Conservation (phyloP, 441 rosid species). For the Adansonia grandidieri region DNA sequence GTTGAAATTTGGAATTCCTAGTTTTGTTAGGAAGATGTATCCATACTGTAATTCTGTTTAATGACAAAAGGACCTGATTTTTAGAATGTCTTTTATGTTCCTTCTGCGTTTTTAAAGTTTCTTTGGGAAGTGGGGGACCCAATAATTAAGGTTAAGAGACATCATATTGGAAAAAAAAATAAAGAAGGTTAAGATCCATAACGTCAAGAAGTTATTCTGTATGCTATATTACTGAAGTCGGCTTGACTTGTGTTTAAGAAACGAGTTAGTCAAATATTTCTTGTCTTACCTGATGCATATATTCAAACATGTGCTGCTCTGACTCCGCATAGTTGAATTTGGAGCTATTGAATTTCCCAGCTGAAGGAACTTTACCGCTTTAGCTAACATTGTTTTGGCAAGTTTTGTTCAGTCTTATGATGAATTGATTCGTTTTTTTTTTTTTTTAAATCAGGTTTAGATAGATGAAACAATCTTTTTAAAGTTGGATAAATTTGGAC, state of each 20-base stretch:
- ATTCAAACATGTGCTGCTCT: too few species aligned
- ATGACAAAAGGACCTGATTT: too few species aligned
- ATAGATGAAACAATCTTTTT: neutral
- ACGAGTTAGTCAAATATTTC: too few species aligned
- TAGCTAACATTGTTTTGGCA: neutral
- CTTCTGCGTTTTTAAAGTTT: neutral
- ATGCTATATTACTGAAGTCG: neutral
- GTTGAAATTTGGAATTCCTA: neutral
- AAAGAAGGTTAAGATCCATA: neutral
- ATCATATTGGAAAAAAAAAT: neutral
- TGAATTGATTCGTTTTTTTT: neutral
- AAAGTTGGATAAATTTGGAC: neutral
- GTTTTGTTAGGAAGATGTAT: too few species aligned
- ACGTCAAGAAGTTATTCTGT: neutral
- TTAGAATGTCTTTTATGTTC: neutral
- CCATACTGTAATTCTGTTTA: neutral
- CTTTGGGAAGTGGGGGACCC: neutral
- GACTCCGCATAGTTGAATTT: too few species aligned
- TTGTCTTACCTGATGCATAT: too few species aligned
- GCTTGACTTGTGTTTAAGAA: neutral
- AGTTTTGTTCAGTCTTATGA: neutral
- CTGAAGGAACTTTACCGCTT: neutral
- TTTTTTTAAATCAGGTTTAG: neutral
- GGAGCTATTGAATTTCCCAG: neutral
- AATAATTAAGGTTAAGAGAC: neutral